Evolutionary conservation across 306 rosid species (phyloP).

Genomic region (Morella rubra): DNA sequence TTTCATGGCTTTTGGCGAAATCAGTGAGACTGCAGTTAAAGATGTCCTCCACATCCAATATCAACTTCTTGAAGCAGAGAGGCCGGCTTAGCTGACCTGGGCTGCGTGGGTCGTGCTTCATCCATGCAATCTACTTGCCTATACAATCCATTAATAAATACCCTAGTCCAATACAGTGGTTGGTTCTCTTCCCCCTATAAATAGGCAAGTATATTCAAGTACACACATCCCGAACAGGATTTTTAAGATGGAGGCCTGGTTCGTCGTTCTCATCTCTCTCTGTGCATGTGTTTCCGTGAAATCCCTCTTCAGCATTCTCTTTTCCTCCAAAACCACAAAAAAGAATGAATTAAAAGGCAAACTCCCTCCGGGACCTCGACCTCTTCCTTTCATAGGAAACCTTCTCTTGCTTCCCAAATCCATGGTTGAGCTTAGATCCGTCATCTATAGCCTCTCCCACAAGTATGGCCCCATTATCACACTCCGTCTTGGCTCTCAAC

Average conservation of each 20-base stretch:
- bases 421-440: background rate
- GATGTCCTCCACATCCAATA: background rate
- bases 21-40: background rate
- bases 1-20: background rate
- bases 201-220: no score
- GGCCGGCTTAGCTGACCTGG: no score
- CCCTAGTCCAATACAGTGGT: no score
- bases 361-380: constrained; percentile 27
- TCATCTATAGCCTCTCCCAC: constrained; percentile 20
- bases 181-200: no score
- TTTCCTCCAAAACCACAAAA: background rate
- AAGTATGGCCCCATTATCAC: constrained; percentile 44
- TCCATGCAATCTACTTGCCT: no score
- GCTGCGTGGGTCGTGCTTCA: no score
- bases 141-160: no score
- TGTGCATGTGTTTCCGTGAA: background rate
- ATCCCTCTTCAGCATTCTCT: constrained; percentile 3
- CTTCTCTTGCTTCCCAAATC: constrained; percentile 18
- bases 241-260: constrained; percentile 3
- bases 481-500: constrained; percentile 19
- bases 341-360: background rate
- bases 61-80: background rate
- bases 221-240: background rate
- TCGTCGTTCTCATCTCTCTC: constrained; percentile 11
- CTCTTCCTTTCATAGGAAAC: constrained; percentile 28